A percentile compares a stretch with the other conserved stretches of the same genome.
These are phyloP conservation scores for Fusarium papillatum DNA, from an alignment of 2,329 filamentous ascomycete genomes.

Conservation along the genomic window DNA sequence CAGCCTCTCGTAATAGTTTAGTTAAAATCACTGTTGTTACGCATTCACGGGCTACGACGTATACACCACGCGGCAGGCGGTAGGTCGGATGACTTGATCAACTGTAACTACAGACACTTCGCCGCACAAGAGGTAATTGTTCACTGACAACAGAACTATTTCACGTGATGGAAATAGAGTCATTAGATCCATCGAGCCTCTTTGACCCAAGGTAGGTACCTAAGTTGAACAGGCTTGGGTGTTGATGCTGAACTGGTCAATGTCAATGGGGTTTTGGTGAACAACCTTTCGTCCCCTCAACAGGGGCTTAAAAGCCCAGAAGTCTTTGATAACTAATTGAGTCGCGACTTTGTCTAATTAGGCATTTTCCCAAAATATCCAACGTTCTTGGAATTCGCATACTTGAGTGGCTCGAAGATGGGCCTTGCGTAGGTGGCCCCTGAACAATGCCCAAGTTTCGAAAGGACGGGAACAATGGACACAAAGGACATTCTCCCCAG, in stretches of 20 bases:
- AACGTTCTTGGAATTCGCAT: background rate
- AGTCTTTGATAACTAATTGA: background rate
- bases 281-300: background rate
- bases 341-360: too few relatives aligned
- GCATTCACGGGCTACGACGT: background rate
- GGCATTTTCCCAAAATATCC: background rate
- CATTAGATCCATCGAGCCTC: background rate
- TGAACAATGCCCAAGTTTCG: background rate
- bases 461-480: background rate
- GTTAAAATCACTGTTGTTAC: background rate
- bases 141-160: background rate
- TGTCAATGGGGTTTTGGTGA: background rate
- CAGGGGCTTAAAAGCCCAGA: background rate
- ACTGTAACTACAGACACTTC: background rate
- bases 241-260: background rate
- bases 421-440: background rate
- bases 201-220: background rate
- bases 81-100: background rate
- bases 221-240: background rate
- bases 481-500: background rate
- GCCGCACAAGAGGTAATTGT: background rate
- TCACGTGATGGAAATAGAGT: background rate
- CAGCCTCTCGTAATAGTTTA: background rate
- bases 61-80: background rate
- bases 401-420: background rate